These are phyloP conservation scores for Lipomyces yamadae DNA, from an alignment of 805 yeast species.

Conservation along the genomic window DNA sequence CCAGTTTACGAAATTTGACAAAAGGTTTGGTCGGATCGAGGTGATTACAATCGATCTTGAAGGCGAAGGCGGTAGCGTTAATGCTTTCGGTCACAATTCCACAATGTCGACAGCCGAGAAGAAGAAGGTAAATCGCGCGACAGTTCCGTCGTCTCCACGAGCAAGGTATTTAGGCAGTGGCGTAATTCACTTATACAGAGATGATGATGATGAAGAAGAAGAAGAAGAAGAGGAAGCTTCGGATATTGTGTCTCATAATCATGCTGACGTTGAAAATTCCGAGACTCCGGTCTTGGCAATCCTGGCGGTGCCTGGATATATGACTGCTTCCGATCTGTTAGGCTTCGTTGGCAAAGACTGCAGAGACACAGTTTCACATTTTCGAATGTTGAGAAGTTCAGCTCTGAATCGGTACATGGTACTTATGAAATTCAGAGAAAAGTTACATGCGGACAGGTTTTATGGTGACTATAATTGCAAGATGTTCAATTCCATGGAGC, in stretches of 20 bases:
- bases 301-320: slow-evolving; percentile 84
- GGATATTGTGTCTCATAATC: slow-evolving; percentile 20
- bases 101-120: slow-evolving; percentile 5
- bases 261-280: slow-evolving; percentile 35
- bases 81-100: slow-evolving; percentile 33
- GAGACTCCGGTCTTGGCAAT: slow-evolving; percentile 66
- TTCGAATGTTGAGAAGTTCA: slow-evolving; percentile 70
- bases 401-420: slow-evolving; percentile 74
- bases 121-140: neutral
- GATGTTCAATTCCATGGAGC: slow-evolving; percentile 83
- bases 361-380: slow-evolving; percentile 63
- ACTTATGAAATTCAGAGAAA: slow-evolving; percentile 69
- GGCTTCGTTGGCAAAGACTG: slow-evolving; percentile 76
- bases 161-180: slow-evolving; percentile 77
- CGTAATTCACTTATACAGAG: slow-evolving; percentile 67
- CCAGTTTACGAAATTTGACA: slow-evolving; percentile 29
- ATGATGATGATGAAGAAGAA: slow-evolving; percentile 48
- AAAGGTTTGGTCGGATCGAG: slow-evolving; percentile 33
- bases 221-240: slow-evolving; percentile 43
- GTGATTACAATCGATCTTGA: slow-evolving; percentile 37
- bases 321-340: slow-evolving; percentile 79
- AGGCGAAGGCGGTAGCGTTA: slow-evolving; percentile 27
- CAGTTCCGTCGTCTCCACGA: slow-evolving; percentile 47
- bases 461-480: slow-evolving; percentile 70
- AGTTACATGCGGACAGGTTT: slow-evolving; percentile 64